Base-by-base conservation (phyloP, 73 alveolate species). In the Stentor roeselii region DNA sequence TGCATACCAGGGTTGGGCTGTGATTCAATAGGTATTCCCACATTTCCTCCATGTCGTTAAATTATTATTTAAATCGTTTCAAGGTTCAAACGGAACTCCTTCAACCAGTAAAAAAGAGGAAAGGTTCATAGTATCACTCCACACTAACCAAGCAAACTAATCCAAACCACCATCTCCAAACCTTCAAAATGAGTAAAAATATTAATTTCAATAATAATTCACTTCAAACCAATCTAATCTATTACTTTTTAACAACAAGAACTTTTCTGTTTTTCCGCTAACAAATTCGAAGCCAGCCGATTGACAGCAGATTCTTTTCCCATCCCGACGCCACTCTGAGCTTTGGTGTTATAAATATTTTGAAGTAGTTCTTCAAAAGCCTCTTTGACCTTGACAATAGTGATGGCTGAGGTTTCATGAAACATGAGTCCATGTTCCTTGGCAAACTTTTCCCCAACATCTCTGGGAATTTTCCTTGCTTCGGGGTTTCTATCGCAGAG, bases 381-480 rank as follows among this genome's bases (percentile, higher is more conserved):
- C 77, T 90, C 94, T 80, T 90, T 83, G 59, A 94, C 95, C 82
- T 87, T 92, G 27, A 77, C 86, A 61, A 88, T 91, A 39, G 88
- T 90, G 34, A 86, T 76, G 39, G 98, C 98, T 42, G 94, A 85
- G n/a, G 97, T 87, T 80, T 94, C 98, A 83, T 85, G 89, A 86
- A 94, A 94, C 82, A 83, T 86, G 75, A 94, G 74, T 34, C 86
- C 88, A 84, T 94, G 85, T 60, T 90, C 88, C 59, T 77, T 50
- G 2, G 98, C 98, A 78, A 90, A 90, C 82, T 84, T 89, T 50
- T 86, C 78, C 15, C 95, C 98, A 15, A 87, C 89, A 39, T 90
- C 97, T 38, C 75, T 77, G 0, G 93, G 75, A 40, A 94, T 96
- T 85, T 87, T 88, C 76, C 98, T 89, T 67, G 58, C 85, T 40